These are phyloP conservation scores for Leptodontidium sp. DNA, from an alignment of 2,329 filamentous ascomycete genomes.

Conservation along the genomic window DNA sequence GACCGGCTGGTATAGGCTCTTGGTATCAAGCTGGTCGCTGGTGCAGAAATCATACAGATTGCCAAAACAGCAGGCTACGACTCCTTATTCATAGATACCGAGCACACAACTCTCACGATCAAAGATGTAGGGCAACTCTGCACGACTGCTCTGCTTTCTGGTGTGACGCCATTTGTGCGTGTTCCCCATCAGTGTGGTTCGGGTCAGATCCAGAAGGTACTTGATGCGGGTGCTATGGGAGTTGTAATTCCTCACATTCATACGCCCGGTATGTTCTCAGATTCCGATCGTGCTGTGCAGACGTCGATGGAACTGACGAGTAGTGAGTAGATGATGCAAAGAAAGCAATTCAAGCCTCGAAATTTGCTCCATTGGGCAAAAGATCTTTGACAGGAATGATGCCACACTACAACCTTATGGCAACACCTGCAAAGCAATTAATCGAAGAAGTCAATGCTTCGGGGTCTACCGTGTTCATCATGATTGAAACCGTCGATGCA, in stretches of 20 bases:
- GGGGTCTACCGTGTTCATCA: background rate
- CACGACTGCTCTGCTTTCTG: background rate
- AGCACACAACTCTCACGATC: background rate
- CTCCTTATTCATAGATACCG: background rate
- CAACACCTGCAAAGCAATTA: background rate
- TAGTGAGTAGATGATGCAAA: background rate
- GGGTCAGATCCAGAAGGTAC: background rate
- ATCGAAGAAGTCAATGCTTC: background rate
- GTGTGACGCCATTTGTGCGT: constrained; percentile 4
- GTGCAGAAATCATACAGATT: background rate
- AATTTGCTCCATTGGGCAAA: background rate
- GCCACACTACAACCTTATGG: background rate
- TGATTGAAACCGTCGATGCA: background rate
- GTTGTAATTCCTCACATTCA: background rate
- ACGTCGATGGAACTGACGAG: too few relatives aligned
- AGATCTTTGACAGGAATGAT: background rate
- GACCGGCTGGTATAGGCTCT: background rate
- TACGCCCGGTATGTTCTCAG: background rate
- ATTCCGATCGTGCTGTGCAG: too few relatives aligned
- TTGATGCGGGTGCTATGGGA: background rate
- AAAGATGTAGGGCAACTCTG: background rate
- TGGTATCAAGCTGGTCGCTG: background rate
- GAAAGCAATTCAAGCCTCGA: background rate
- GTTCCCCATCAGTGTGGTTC: background rate
- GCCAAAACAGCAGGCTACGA: background rate